Conservation (phyloP, 2,329 filamentous ascomycete species). For the Elsinoe arachidis region DNA sequence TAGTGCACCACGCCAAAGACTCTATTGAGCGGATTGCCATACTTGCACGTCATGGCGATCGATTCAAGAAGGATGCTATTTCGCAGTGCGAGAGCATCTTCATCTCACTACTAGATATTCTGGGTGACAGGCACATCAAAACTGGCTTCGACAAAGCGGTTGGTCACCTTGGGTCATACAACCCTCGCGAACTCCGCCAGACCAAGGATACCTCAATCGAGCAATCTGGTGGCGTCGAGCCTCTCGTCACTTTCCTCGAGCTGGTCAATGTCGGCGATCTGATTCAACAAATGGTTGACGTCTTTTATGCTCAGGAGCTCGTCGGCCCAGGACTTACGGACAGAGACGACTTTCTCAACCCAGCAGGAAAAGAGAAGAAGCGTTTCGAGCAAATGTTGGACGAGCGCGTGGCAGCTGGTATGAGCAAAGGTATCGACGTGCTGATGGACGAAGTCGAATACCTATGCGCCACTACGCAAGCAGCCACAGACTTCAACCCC, state of each 20-base stretch:
- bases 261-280: constrained; percentile 96
- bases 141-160: constrained; percentile 91
- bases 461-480: constrained; percentile 78
- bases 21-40: constrained; percentile 77
- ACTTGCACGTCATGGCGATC: constrained; percentile 71
- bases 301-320: constrained; percentile 96
- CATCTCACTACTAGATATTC: constrained; percentile 68
- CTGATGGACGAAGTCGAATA: constrained; percentile 98
- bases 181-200: constrained; percentile 67
- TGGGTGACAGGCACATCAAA: constrained; percentile 81
- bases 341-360: constrained; percentile 87
- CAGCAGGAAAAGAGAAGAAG: constrained; percentile 90
- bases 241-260: constrained; percentile 90
- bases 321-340: constrained; percentile 74
- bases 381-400: constrained; percentile 98
- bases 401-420: constrained; percentile 85
- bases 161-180: constrained; percentile 80
- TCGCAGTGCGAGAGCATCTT: constrained; percentile 90
- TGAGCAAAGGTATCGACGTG: constrained; percentile 97
- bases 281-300: constrained; percentile 97
- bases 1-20: constrained; percentile 82
- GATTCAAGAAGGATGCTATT: constrained; percentile 66
- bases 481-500: constrained; percentile 85
- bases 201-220: constrained; percentile 14
- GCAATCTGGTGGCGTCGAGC: constrained; percentile 57